Evolutionary conservation across 2,329 filamentous ascomycete species (phyloP), one percentile per base, ranked within the genome.

Genomic region (Penicillium paneum): DNA sequence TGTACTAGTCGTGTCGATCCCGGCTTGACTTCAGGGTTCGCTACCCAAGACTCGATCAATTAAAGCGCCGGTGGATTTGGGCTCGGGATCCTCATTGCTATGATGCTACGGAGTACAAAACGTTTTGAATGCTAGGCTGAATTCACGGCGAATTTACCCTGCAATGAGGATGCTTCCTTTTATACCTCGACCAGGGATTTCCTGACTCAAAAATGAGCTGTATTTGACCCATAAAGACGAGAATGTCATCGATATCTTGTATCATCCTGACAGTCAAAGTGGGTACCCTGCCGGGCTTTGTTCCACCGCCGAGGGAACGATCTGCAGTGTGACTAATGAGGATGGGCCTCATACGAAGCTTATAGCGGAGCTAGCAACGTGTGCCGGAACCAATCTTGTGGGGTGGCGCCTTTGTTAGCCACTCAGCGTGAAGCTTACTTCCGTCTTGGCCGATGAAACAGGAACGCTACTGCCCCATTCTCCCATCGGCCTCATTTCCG

Each of bases 311-410:
- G 2, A 29, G 10, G 17, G 15, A 7, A 29, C 43, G 62, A 64
- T 64, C 58, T 53, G 48, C 58, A 36, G 39, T 54, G 45, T 61
- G 56, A 52, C 44, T 57, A 63, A 64, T 64, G 58, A 63, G 28
- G 58, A 64, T 58, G 43, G 28, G n/a, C 62, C 44, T 49, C 24
- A 8, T 29, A 39, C 15, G 47, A 60, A 61, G 61, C 59, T 62
- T 60, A 61, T 53, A 54, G 49, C 29, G 19, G 53, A 29, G 41
- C 49, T 36, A 52, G 47, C 34, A 35, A 19, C 28, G 8, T 31
- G 15, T 34, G 36, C 38, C 29, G 36, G 39, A 31, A 24, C 50
- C 43, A 55, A 54, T 46, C 21, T 38, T 32, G 24, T 53, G 7
- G 45, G 31, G 36, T 17, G 41, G 39, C 17, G 40, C n/a, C 19